These are phyloP conservation scores for Pseudomassariella vexata DNA, from an alignment of 2,329 filamentous ascomycete genomes.

Conservation along the genomic window DNA sequence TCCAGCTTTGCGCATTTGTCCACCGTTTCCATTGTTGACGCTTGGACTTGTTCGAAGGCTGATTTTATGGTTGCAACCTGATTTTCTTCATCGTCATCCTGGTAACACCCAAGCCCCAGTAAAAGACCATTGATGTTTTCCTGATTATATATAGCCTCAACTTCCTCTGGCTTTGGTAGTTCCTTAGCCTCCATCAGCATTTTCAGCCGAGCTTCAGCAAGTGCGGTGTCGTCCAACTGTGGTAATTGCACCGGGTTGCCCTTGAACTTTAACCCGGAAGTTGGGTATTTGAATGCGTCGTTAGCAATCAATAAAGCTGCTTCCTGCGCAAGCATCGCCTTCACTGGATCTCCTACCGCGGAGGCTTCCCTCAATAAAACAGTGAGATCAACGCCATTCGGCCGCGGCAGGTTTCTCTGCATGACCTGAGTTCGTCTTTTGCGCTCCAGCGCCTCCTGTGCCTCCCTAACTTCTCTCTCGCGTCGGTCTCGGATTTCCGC, in stretches of 20 bases:
- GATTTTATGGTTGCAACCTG: slow-evolving; percentile 56
- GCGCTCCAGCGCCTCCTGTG: slow-evolving; percentile 70
- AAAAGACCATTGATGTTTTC: slow-evolving; percentile 54
- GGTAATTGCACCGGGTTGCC: slow-evolving; percentile 56
- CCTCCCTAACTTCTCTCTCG: slow-evolving; percentile 67
- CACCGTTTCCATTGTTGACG: slow-evolving; percentile 66
- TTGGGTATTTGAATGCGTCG: slow-evolving; percentile 69
- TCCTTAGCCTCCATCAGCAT: slow-evolving; percentile 64
- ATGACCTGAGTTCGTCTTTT: slow-evolving; percentile 86
- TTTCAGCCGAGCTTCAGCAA: slow-evolving; percentile 71
- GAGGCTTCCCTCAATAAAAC: slow-evolving; percentile 60
- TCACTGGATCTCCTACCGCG: slow-evolving; percentile 55
- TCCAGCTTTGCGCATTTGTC: slow-evolving; percentile 82
- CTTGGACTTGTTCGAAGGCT: slow-evolving; percentile 75
- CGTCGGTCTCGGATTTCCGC: slow-evolving; percentile 72
- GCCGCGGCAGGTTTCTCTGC: slow-evolving; percentile 76
- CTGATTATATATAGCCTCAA: slow-evolving; percentile 48
- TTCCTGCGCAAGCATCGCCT: slow-evolving; percentile 68
- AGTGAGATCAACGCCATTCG: slow-evolving; percentile 65
- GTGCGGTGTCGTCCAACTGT: slow-evolving; percentile 61
- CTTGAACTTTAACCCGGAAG: slow-evolving; percentile 61
- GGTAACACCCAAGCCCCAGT: slow-evolving; percentile 76
- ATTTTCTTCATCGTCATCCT: slow-evolving; percentile 68
- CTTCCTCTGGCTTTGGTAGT: slow-evolving; percentile 40
- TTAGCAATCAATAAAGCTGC: slow-evolving; percentile 74